Evolutionary conservation across 805 yeast species (phyloP).

Genomic region (Candida easanensis): DNA sequence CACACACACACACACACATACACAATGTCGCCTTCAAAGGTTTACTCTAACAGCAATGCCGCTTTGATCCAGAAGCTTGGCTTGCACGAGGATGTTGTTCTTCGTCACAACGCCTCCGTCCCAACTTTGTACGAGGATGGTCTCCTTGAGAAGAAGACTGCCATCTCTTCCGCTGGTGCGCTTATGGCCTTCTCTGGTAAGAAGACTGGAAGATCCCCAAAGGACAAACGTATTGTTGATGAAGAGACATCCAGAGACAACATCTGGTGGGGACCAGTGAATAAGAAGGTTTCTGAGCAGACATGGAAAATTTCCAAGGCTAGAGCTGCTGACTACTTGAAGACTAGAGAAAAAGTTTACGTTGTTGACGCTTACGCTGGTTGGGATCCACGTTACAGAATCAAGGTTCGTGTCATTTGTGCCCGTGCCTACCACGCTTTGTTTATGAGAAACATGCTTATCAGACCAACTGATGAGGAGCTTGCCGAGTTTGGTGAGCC

Average conservation of each 20-base stretch:
- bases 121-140: conserved; percentile 96
- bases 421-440: conserved; percentile 98
- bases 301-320: conserved; percentile 95
- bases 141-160: conserved; percentile 83
- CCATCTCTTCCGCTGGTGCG: conserved; percentile 91
- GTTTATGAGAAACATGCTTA: conserved; percentile 97
- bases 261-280: conserved; percentile 99
- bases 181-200: conserved; percentile 92
- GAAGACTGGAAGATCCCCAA: conserved; percentile 98
- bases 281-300: conserved; percentile 88
- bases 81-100: conserved; percentile 58
- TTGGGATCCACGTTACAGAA: conserved; percentile 97
- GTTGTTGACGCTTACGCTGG: conserved; percentile 98
- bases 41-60: conserved; percentile 19
- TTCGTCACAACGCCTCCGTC: conserved; percentile 90
- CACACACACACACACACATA: conserved; percentile 3
- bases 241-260: conserved; percentile 80
- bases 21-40: conserved; percentile 28
- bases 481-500: conserved; percentile 91
- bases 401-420: conserved; percentile 92
- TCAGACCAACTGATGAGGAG: conserved; percentile 91
- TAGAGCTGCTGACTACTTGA: conserved; percentile 93
- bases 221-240: conserved; percentile 96
- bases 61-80: conserved; percentile 34
- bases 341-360: conserved; percentile 91